phyloP scores from a whole-genome alignment of 2,329 filamentous ascomycete genomes.

The Botrytis tulipae region DNA sequence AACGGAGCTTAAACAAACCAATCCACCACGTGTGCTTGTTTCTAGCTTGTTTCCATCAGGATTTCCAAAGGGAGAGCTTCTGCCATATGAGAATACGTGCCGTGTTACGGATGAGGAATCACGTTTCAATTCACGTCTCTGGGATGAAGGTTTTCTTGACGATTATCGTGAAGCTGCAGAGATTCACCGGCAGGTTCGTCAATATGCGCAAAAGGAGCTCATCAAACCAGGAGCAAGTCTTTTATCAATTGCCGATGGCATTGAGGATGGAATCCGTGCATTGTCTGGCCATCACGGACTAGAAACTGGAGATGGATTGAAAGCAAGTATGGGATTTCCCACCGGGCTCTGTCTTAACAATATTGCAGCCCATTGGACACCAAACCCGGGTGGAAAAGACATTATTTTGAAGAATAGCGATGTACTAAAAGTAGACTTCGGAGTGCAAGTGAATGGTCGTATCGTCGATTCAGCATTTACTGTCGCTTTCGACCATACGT shows the following conservation, averaged over 20 bases:
- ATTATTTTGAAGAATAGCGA: conserved; percentile 68
- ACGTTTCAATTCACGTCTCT: conserved; percentile 73
- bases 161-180: conserved; percentile 58
- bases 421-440: conserved; percentile 81
- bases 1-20: conserved; percentile 59
- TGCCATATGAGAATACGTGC: conserved; percentile 75
- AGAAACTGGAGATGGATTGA: conserved; percentile 49
- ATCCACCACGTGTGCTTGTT: conserved; percentile 71
- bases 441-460: conserved; percentile 75
- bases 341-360: conserved; percentile 55
- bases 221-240: conserved; percentile 51
- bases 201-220: conserved; percentile 46
- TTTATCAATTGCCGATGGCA: conserved; percentile 50
- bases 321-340: conserved; percentile 54
- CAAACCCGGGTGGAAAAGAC: conserved; percentile 62
- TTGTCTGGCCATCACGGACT: conserved; percentile 51
- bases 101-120: conserved; percentile 80
- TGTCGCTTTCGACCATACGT: conserved; percentile 70
- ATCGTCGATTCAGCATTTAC: conserved; percentile 84
- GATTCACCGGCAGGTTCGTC: conserved; percentile 54
- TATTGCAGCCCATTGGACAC: conserved; percentile 54
- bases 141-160: conserved; percentile 54
- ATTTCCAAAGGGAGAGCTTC: conserved; percentile 74
- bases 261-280: conserved; percentile 54
- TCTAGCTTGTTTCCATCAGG: conserved; percentile 68